phyloP scores from a whole-genome alignment of 78 protist species.

The Dictyostelium brefeldianum region DNA sequence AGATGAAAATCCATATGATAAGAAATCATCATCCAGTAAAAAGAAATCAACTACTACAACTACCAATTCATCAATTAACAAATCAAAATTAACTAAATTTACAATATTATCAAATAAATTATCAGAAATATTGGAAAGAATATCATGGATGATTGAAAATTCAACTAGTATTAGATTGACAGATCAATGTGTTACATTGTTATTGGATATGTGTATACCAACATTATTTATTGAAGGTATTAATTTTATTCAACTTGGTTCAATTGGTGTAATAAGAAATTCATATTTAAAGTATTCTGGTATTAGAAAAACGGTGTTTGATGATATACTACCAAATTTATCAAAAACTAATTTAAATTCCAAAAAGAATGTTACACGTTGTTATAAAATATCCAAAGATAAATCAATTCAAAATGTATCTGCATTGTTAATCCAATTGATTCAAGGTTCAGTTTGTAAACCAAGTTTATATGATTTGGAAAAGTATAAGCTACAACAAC shows the following conservation, averaged over 20 bases:
- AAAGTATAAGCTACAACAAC: background rate
- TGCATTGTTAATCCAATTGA: conserved; percentile 54
- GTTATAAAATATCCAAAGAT: background rate
- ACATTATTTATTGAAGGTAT: conserved; percentile 55
- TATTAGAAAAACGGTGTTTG: background rate
- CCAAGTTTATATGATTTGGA: background rate
- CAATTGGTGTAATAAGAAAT: conserved; percentile 16
- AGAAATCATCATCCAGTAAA: conserved; percentile 29
- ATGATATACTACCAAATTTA: conserved; percentile 30
- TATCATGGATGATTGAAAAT: background rate
- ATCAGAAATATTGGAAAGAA: conserved; percentile 41
- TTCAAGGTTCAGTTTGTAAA: conserved; percentile 32
- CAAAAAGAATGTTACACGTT: conserved; percentile 14
- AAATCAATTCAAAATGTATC: conserved; percentile 62
- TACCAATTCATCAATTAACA: background rate
- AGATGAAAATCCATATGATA: background rate
- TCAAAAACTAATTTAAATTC: conserved; percentile 2
- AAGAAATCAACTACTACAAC: conserved; percentile 7
- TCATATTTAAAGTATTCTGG: conserved; percentile 17
- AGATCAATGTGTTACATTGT: conserved; percentile 10
- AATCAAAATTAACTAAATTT: conserved; percentile 17
- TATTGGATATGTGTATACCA: conserved; percentile 37
- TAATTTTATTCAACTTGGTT: conserved; percentile 33
- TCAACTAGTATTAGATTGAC: background rate
- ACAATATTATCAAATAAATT: conserved; percentile 24